Evolutionary conservation across 805 yeast genomes (phyloP), one percentile per base, ranked within the genome.

Genomic region (Sungouiozyma intestinalis): DNA sequence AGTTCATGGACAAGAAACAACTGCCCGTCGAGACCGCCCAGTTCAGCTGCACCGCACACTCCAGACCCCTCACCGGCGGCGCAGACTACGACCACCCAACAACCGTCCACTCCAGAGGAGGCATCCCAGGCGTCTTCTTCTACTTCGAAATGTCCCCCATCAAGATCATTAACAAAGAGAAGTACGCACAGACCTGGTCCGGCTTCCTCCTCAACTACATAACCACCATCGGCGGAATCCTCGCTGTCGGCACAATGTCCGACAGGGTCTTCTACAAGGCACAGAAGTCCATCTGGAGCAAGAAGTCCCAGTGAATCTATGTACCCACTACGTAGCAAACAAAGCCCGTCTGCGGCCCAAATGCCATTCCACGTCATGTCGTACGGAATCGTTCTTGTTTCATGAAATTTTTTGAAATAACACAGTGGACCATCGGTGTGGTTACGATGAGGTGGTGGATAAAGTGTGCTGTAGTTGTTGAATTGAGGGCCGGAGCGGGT

Each of bases 191-290:
- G 58, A 73, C 92, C 2, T 83, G 92, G 80, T 80, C 88, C 24
- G 84, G 87, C 1, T 87, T 88, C 57, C 54, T 86, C 19, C 66
- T 87, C 45, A 86, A 88, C 31, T 85, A 84, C 20, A 77, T 92
- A 50, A 82, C 95, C 43, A 85, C 94, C 6, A 73, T 90, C 34
- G 97, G 97, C 8, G 97, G 97, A 38, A 87, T 92, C 9, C 68
- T 92, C 45, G 88, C 96, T 20, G 87, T 90, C 20, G 97, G 95
- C 8, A 81, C 96, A 0, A 76, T 88, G 32, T 62, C 88, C 38
- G 98, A 92, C 61, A 75, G 86, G 45, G 79, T 94, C 2, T 82
- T 87, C 3, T 87, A 85, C 76, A 90, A 85, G 11, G 95, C 95
- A 1, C 88, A 87, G 57, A 77, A 76, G 61, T 85, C 81, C 13